Conservation (phyloP, 2,329 filamentous ascomycete species). For the Phoma sp. region DNA sequence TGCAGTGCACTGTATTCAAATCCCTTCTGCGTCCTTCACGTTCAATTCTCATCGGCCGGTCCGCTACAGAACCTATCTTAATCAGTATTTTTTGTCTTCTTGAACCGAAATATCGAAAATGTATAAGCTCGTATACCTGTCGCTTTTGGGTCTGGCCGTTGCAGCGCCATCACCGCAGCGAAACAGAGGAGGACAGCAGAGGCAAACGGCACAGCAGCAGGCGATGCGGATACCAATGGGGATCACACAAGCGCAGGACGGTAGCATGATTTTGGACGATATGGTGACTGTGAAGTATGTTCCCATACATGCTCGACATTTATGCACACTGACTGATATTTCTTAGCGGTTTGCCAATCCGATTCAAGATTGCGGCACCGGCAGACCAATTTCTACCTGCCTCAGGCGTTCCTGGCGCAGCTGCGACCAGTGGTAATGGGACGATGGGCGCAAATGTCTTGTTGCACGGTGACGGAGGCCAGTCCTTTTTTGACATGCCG, state of each 20-base stretch:
- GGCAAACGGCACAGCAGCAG: constrained; percentile 41
- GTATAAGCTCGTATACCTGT: constrained; percentile 25
- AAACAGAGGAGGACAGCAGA: constrained; percentile 23
- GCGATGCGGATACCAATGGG: constrained; percentile 45
- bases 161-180: constrained; percentile 32
- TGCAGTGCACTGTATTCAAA: constrained; percentile 1
- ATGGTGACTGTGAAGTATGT: constrained; percentile 54
- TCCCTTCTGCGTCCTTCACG: not conserved
- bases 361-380: constrained; percentile 63
- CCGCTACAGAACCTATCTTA: constrained; percentile 16
- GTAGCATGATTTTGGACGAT: constrained; percentile 62
- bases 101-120: constrained; percentile 13
- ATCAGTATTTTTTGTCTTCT: not conserved
- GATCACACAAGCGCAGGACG: constrained; percentile 57
- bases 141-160: constrained; percentile 28
- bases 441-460: constrained; percentile 60
- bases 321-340: not conserved
- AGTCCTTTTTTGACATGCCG: constrained; percentile 64
- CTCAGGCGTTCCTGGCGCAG: constrained; percentile 58
- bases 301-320: not conserved
- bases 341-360: constrained; percentile 58
- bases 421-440: constrained; percentile 41
- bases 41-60: constrained; percentile 30
- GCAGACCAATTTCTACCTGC: constrained; percentile 59
- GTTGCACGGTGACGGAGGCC: constrained; percentile 65